Percentiles rank a stretch among this genome's conserved stretches.
phyloP scores from a whole-genome alignment of 768 basidiomycete species.

The Leccinum imitatum region DNA sequence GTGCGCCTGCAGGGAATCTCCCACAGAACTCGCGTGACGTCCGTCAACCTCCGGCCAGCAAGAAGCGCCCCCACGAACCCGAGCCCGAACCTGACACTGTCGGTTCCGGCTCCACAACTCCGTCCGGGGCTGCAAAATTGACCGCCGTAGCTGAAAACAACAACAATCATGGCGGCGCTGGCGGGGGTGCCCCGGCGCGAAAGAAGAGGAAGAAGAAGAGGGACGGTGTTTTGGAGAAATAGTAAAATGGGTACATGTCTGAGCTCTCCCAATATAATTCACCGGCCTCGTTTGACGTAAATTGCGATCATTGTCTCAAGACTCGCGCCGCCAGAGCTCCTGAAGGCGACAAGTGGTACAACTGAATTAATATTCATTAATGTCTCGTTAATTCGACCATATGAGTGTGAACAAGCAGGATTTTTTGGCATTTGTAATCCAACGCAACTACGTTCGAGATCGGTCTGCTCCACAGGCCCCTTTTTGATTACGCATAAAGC shows the following conservation, averaged over 20 bases:
- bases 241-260: not conserved
- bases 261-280: not conserved
- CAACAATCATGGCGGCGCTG: not conserved
- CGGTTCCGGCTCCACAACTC: not conserved
- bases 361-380: too few species aligned
- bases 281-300: not conserved
- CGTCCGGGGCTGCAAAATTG: not conserved
- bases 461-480: conserved; percentile 9
- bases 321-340: too few species aligned
- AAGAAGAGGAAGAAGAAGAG: conserved; percentile 26
- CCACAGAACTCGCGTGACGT: not conserved
- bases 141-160: not conserved
- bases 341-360: too few species aligned
- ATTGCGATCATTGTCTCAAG: not conserved
- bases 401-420: too few species aligned
- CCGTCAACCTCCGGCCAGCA: not conserved
- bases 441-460: not conserved
- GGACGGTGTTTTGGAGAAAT: conserved; percentile 1
- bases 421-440: not conserved
- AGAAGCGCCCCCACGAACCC: conserved; percentile 26
- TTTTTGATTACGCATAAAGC: conserved; percentile 1
- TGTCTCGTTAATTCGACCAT: too few species aligned
- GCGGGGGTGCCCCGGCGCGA: conserved; percentile 10
- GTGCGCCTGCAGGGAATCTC: not conserved
- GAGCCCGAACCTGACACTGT: conserved; percentile 3